phyloP scores from a whole-genome alignment of 495 filamentous ascomycete species.

The Aspergillus steynii region DNA sequence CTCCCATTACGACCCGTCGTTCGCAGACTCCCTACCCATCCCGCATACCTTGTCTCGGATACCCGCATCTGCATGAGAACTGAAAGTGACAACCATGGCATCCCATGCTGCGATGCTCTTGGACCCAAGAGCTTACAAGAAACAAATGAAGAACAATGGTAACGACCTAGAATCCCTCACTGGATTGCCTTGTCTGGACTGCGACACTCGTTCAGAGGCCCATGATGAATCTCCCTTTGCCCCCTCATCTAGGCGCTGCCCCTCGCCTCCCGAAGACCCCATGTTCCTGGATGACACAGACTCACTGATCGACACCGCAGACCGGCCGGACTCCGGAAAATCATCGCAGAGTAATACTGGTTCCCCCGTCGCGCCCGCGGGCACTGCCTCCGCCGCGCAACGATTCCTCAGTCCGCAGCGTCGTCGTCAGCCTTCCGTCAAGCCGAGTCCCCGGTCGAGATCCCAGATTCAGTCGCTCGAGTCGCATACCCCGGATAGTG shows the following conservation, averaged over 20 bases:
- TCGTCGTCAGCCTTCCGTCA: conserved; percentile 11
- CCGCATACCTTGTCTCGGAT: conserved; percentile 11
- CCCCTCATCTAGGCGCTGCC: conserved; percentile 15
- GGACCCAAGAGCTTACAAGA: conserved; percentile 41
- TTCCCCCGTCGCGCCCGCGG: conserved; percentile 28
- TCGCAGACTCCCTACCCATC: background rate
- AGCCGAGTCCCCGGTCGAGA: conserved; percentile 7
- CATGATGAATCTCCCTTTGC: conserved; percentile 10
- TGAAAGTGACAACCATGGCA: conserved; percentile 32
- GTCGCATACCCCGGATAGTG: background rate
- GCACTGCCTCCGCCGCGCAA: conserved; percentile 28
- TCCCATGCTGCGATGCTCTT: conserved; percentile 46
- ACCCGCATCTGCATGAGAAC: conserved; percentile 11
- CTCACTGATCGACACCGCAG: conserved; percentile 29
- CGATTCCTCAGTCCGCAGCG: conserved; percentile 20
- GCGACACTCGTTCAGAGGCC: conserved; percentile 5
- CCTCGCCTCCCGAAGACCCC: conserved; percentile 20
- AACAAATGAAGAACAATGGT: conserved; percentile 37
- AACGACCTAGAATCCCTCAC: conserved; percentile 19
- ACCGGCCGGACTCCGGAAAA: conserved; percentile 17
- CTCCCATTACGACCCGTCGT: background rate
- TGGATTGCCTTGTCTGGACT: conserved; percentile 2
- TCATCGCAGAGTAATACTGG: conserved; percentile 12
- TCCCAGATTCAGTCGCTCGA: conserved; percentile 10
- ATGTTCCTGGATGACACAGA: conserved; percentile 18